phyloP scores from a whole-genome alignment of 495 filamentous ascomycete genomes.

The Neurospora cerealis region DNA sequence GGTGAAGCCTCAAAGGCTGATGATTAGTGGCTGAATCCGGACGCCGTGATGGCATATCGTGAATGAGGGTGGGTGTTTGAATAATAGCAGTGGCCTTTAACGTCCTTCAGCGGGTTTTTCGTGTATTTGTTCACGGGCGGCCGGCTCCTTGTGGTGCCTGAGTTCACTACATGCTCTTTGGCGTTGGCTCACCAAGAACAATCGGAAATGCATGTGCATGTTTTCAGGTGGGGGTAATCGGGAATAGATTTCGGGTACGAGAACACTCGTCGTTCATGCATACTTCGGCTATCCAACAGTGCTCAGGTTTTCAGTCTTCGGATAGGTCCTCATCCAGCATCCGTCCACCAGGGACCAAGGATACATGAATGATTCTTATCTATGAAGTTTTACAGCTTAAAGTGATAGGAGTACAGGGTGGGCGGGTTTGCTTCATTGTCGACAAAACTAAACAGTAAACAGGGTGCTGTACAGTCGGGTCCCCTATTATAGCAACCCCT shows the following conservation, averaged over 20 bases:
- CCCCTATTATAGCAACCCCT: too few relatives aligned
- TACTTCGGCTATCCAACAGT: background rate
- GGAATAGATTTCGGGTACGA: background rate
- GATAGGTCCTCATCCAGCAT: background rate
- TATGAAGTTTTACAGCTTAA: background rate
- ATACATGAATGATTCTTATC: background rate
- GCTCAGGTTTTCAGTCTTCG: background rate
- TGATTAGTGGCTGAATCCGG: background rate
- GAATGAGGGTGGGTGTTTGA: background rate
- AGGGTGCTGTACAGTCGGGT: background rate
- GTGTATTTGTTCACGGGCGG: background rate
- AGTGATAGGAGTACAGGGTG: background rate
- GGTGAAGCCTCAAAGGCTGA: constrained; percentile 1
- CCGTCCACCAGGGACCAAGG: background rate
- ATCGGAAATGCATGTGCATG: background rate
- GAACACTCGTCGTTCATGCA: background rate
- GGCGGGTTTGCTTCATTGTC: background rate
- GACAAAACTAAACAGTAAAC: background rate
- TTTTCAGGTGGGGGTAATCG: background rate
- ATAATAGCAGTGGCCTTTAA: background rate
- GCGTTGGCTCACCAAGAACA: background rate
- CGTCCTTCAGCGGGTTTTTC: background rate
- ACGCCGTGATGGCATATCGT: background rate
- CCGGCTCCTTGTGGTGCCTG: background rate
- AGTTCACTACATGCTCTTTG: background rate